Evolutionary conservation across 1,139 yeast species (phyloP).

Genomic region (Debaryomycetaceae sp.): DNA sequence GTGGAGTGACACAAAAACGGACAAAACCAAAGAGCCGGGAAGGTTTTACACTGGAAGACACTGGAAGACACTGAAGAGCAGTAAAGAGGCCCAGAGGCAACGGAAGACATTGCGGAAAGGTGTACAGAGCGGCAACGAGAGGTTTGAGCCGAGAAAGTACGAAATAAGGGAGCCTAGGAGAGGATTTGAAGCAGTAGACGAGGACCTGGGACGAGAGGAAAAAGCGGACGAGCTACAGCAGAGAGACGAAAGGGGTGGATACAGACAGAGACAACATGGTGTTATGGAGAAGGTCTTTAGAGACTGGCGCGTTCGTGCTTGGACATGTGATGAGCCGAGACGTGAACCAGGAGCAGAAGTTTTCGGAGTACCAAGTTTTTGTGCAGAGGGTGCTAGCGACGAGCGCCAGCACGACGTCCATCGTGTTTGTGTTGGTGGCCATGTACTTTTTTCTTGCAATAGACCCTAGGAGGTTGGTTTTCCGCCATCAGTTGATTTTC

Average conservation of each 20-base stretch:
- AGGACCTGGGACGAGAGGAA: neutral
- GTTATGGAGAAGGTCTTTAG: neutral
- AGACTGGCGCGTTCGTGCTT: neutral
- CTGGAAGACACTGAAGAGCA: too few species aligned
- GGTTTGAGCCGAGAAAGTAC: too few species aligned
- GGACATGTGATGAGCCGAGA: neutral
- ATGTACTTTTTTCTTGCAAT: conserved; percentile 56
- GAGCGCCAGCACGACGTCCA: conserved; percentile 54
- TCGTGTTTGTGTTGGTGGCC: conserved; percentile 51
- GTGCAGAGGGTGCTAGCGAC: conserved; percentile 53
- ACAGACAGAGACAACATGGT: neutral
- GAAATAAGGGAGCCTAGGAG: too few species aligned
- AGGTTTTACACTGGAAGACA: too few species aligned
- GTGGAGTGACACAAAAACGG: neutral
- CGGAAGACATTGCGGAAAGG: too few species aligned
- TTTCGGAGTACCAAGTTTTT: conserved; percentile 22
- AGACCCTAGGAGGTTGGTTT: conserved; percentile 58
- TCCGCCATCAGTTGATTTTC: conserved; percentile 70
- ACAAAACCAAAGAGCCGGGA: too few species aligned
- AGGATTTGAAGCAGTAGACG: neutral
- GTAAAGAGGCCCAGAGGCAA: too few species aligned
- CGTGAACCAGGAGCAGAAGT: conserved; percentile 21
- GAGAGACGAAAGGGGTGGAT: neutral
- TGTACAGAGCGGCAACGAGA: too few species aligned
- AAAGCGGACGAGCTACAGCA: neutral